Evolutionary conservation across 768 basidiomycete species (phyloP), one percentile per base, ranked within the genome.

Genomic region (Cystofilobasidium bisporidii): DNA sequence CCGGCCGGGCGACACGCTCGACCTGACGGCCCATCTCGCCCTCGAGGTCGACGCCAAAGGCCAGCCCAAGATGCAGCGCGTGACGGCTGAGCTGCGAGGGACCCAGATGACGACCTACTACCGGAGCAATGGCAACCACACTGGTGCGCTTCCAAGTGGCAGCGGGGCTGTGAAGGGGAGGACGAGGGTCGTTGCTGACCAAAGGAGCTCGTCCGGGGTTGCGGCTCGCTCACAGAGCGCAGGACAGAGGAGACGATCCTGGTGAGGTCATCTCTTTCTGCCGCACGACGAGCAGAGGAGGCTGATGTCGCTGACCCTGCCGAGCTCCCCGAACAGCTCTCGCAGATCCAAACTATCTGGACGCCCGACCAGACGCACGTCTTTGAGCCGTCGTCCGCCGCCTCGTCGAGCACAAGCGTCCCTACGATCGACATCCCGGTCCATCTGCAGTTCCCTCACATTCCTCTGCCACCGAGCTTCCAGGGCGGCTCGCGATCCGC

Each of bases 241-340:
- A 33, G 61, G 36, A 50, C 30, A 10, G 45, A 63, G 47, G 48
- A 48, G 47, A 48, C 47, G 6, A 48, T 48, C 47, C 47, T 48
- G 22, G 11, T 56, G 28, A 56, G 53, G 24, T 2, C 32, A 5
- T 3, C 47, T 6, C 20, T 20, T n/a, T 15, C n/a, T n/a, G n/a
- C n/a, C n/a, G n/a, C n/a, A n/a, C n/a, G n/a, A n/a, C n/a, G n/a
- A n/a, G n/a, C n/a, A n/a, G n/a, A n/a, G n/a, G n/a, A n/a, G n/a
- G n/a, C n/a, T n/a, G n/a, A n/a, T n/a, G n/a, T n/a, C 30, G 6
- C 47, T 48, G 12, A 11, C 36, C 20, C 47, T 38, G 20, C n/a
- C 1, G 8, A 5, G 22, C 61, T 47, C 14, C 24, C 12, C 28
- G 20, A 11, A 14, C 47, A 43, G n/a, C 26, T 36, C 5, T 33